Base-by-base conservation (phyloP, 257 asterid genomes). In the Cinchona pubescens region DNA sequence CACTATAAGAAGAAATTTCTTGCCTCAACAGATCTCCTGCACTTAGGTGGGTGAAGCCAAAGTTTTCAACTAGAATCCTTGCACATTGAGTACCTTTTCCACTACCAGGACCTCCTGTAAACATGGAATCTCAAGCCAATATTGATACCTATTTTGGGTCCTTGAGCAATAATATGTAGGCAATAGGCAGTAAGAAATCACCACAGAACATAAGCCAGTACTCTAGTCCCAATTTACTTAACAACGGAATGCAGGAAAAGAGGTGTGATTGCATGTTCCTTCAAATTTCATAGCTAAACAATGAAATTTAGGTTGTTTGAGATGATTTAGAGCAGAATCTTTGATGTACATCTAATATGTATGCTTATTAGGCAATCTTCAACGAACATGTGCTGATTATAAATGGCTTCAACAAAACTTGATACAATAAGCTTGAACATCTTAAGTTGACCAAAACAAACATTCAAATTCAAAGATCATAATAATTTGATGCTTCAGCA, bases 21-120 rank as follows among this genome's bases (percentile, higher is more conserved):
- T 87, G 86, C 85, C 99, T 92, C 83, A 94, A 80, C 76, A 94
- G 86, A 78, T 94, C 99, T 82, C 99, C 99, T 46, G 97, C 99
- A 85, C 99, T 91, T 79, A 94, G 83, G 87, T 94, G 99, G 73
- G 89, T 86, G 75, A 94, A 91, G 72, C 96, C 96, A 84, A 89
- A 94, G 79, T 83, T 85, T 63, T 89, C 86, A 60, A 83, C 96
- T n/a, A n/a, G n/a, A 66, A 94, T 89, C 82, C 78, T 88, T 73
- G 85, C 81, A 82, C 99, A 94, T 72, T 94, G 99, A 77, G 98
- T 94, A 63, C 99, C 99, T 88, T 94, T 94, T 76, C 99, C 99
- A 30, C 99, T 94, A 74, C 99, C 99, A 30, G 99, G 99, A 76
- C 99, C 99, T 71, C 98, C 99, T 94, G 82, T 67, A 75, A 82